A percentile compares a stretch with the other conserved stretches of the same genome.
phyloP scores from a whole-genome alignment of 495 filamentous ascomycete genomes.

The Talaromyces trachyspermus region DNA sequence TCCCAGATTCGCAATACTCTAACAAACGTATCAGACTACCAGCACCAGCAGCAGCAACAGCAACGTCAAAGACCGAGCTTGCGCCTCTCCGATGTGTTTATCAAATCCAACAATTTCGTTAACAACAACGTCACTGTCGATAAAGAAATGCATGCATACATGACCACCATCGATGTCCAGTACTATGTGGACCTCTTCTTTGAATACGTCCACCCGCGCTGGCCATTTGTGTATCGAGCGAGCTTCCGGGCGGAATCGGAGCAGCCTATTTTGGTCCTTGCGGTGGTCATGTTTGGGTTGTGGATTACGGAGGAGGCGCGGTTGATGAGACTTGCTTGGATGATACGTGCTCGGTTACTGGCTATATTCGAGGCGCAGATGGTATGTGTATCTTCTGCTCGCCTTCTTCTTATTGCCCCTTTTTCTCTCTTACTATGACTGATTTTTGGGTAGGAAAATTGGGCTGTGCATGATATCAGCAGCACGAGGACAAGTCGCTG shows the following conservation, averaged over 20 bases:
- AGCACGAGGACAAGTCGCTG: slow-evolving; percentile 1
- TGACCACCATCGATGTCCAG: neutral
- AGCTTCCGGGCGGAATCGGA: slow-evolving; percentile 14
- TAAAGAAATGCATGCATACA: neutral
- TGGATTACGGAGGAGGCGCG: slow-evolving; percentile 2
- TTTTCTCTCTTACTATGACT: too few relatives aligned
- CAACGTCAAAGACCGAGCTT: neutral
- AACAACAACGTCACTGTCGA: neutral
- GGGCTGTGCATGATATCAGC: slow-evolving; percentile 3
- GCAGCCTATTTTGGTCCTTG: slow-evolving; percentile 1
- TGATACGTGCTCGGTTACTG: slow-evolving; percentile 1
- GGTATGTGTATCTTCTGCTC: neutral
- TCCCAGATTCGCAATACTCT: neutral
- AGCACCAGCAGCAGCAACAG: neutral
- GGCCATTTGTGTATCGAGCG: slow-evolving; percentile 24
- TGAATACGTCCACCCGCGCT: slow-evolving; percentile 21
- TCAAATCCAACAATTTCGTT: neutral
- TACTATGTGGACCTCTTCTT: slow-evolving; percentile 22
- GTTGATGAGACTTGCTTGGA: slow-evolving; percentile 4
- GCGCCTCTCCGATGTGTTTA: neutral
- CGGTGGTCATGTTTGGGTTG: neutral
- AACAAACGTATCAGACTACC: neutral
- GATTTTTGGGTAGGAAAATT: slow-evolving; percentile 5
- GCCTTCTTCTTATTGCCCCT: too few relatives aligned
- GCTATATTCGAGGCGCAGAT: slow-evolving; percentile 3